These are phyloP conservation scores for Mesembryanthemum crystallinum DNA, from an alignment of 148 eudicot genomes.

Conservation along the genomic window DNA sequence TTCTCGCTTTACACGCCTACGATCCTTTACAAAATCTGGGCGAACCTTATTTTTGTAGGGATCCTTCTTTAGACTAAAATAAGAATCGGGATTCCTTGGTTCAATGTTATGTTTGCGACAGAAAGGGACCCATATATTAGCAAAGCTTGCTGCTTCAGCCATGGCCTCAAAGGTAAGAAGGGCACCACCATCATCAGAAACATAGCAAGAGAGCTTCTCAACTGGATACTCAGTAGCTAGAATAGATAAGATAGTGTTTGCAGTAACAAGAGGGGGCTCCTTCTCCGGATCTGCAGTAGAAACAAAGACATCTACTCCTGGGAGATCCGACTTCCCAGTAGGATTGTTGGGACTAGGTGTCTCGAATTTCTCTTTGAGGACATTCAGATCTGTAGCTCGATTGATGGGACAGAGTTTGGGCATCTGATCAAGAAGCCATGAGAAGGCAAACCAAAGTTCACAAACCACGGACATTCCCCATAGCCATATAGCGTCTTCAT, in stretches of 20 bases:
- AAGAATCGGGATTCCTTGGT: constrained; percentile 88
- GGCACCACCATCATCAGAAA: constrained; percentile 95
- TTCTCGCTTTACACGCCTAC: constrained; percentile 86
- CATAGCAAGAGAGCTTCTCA: constrained; percentile 90
- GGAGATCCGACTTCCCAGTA: constrained; percentile 89
- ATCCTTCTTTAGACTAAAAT: constrained; percentile 75
- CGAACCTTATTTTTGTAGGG: constrained; percentile 81
- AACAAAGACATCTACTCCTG: constrained; percentile 82
- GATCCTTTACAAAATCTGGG: constrained; percentile 79
- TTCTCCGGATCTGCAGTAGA: constrained; percentile 98
- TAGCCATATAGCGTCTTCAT: constrained; percentile 86
- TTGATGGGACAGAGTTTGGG: constrained; percentile 89
- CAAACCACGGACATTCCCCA: constrained; percentile 97
- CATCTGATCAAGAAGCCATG: constrained; percentile 90
- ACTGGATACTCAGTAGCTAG: constrained; percentile 89
- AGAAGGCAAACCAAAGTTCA: constrained; percentile 93
- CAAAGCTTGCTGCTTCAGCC: constrained; percentile 97
- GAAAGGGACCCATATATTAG: constrained; percentile 83
- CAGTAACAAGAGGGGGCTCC: constrained; percentile 94
- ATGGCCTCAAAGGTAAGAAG: constrained; percentile 95
- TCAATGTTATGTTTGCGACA: constrained; percentile 89
- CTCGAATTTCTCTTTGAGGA: constrained; percentile 85
- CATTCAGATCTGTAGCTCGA: constrained; percentile 86
- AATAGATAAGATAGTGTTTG: constrained; percentile 85
- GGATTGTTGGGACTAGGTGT: constrained; percentile 64